These are phyloP conservation scores for Candida loeiensis DNA, from an alignment of 805 yeast species.

Conservation along the genomic window DNA sequence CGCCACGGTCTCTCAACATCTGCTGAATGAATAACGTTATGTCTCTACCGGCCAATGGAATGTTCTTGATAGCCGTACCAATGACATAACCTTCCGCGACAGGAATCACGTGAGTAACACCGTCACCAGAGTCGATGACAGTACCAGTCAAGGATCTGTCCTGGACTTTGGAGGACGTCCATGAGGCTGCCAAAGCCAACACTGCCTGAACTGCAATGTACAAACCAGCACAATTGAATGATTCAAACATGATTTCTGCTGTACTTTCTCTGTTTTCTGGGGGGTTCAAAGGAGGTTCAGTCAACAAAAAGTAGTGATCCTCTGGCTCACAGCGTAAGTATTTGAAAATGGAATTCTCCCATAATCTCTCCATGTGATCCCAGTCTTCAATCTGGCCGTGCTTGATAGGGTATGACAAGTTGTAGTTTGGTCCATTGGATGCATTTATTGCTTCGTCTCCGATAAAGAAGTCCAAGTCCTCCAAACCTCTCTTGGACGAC, in stretches of 20 bases:
- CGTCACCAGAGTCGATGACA: slow-evolving; percentile 97
- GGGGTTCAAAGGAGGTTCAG: slow-evolving; percentile 99
- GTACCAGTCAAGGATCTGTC: slow-evolving; percentile 97
- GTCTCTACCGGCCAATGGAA: slow-evolving; percentile 98
- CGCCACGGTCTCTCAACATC: slow-evolving; percentile 94
- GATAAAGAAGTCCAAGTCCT: slow-evolving; percentile 88
- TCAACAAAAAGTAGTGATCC: slow-evolving; percentile 90
- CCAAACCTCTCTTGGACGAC: slow-evolving; percentile 80
- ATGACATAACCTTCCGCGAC: slow-evolving; percentile 99
- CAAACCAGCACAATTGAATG: slow-evolving; percentile 97
- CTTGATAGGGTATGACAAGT: slow-evolving; percentile 85
- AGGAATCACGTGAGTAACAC: slow-evolving; percentile 98
- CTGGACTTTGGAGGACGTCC: slow-evolving; percentile 95
- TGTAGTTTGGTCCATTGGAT: slow-evolving; percentile 86
- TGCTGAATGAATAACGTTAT: slow-evolving; percentile 92
- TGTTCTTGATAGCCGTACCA: slow-evolving; percentile 94
- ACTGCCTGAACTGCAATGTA: slow-evolving; percentile 99
- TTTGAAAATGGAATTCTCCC: slow-evolving; percentile 97
- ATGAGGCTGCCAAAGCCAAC: slow-evolving; percentile 94
- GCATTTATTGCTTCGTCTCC: slow-evolving; percentile 94
- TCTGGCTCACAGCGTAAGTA: slow-evolving; percentile 98
- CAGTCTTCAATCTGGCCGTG: slow-evolving; percentile 98
- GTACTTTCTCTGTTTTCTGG: slow-evolving; percentile 98
- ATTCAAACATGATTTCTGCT: slow-evolving; percentile 98
- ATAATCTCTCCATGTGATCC: slow-evolving; percentile 99